These are phyloP conservation scores for Phtheirospermum japonicum DNA, from an alignment of 257 asterid species.

Conservation along the genomic window DNA sequence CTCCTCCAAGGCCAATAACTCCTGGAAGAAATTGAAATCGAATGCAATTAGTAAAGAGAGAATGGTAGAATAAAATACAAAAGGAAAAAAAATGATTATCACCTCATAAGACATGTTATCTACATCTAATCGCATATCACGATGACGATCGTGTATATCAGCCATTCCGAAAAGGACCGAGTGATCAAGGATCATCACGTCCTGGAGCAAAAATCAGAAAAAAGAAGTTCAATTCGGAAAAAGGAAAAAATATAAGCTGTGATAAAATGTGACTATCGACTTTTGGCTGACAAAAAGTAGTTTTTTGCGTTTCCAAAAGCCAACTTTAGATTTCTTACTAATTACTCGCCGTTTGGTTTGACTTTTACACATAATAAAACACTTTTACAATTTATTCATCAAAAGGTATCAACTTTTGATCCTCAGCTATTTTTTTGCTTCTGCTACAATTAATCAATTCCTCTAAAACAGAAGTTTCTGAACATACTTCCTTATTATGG, in stretches of 20 bases:
- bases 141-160: conserved; percentile 48
- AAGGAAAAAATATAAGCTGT: background rate
- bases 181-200: conserved; percentile 54
- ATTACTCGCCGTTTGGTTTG: background rate
- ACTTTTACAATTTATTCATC: background rate
- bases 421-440: background rate
- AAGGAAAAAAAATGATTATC: conserved; percentile 1
- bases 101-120: conserved; percentile 81
- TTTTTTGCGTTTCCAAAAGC: background rate
- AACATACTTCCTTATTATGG: background rate
- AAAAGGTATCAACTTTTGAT: background rate
- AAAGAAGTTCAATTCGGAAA: background rate
- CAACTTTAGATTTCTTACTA: background rate
- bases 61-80: background rate
- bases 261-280: background rate
- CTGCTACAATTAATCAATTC: background rate
- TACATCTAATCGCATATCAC: conserved; percentile 66
- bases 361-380: background rate
- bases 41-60: conserved; percentile 2
- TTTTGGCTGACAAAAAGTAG: background rate
- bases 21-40: conserved; percentile 35
- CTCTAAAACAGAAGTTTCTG: background rate
- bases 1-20: conserved; percentile 59
- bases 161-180: conserved; percentile 52
- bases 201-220: conserved; percentile 31